These are phyloP conservation scores for Podospora fimiseda DNA, from an alignment of 495 filamentous ascomycete species.

Conservation along the genomic window DNA sequence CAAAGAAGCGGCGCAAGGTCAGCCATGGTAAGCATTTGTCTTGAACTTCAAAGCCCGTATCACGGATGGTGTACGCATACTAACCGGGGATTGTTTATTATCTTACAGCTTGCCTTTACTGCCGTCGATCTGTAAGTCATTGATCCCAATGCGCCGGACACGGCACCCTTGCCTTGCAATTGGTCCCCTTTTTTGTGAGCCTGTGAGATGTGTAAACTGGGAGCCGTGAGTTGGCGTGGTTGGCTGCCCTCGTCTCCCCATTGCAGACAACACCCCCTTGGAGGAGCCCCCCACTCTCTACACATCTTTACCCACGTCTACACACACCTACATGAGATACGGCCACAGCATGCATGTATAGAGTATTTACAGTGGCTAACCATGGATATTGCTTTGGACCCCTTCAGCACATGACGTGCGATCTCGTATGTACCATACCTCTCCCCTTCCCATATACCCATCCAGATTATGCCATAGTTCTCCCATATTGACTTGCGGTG, in stretches of 20 bases:
- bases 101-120: constrained; percentile 90
- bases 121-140: constrained; percentile 91
- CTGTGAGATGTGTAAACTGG: neutral
- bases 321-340: constrained; percentile 8
- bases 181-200: constrained; percentile 14
- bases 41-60: constrained; percentile 20
- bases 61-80: constrained; percentile 18
- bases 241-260: neutral
- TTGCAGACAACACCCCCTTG: constrained; percentile 2
- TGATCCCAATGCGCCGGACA: constrained; percentile 23
- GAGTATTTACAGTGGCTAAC: constrained; percentile 26
- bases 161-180: constrained; percentile 26
- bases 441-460: constrained; percentile 2
- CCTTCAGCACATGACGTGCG: constrained; percentile 98
- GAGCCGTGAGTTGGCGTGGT: constrained; percentile 1
- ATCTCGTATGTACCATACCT: constrained; percentile 74
- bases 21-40: constrained; percentile 78
- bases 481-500: constrained; percentile 20
- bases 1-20: constrained; percentile 97
- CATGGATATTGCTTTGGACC: constrained; percentile 8
- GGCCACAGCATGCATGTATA: constrained; percentile 11
- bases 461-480: constrained; percentile 9
- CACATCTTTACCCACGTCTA: neutral
- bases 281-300: neutral
- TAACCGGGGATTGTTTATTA: constrained; percentile 44